phyloP scores from a whole-genome alignment of 108 stramenopile species.

The Asterionellopsis glacialis region DNA sequence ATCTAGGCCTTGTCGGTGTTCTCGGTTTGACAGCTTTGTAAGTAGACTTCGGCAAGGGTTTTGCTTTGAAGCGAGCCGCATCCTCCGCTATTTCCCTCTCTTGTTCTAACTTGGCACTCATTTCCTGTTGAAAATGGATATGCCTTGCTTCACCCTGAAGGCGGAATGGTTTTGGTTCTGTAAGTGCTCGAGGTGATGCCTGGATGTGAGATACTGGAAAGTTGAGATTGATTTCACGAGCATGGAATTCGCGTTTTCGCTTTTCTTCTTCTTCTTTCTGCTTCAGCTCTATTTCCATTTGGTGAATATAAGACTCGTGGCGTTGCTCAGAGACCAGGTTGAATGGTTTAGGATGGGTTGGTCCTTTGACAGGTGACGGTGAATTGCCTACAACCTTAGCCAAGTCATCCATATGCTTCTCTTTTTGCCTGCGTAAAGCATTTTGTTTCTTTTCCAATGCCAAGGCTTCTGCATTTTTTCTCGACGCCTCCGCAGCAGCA shows the following conservation, averaged over 20 bases:
- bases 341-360: not conserved
- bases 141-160: not conserved
- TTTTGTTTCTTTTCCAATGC: not conserved
- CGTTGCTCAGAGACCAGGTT: not conserved
- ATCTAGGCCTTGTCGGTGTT: not conserved
- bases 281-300: not conserved
- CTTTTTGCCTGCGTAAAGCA: not conserved
- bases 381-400: not conserved
- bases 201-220: not conserved
- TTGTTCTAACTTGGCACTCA: not conserved
- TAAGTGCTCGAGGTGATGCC: not conserved
- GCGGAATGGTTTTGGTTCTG: not conserved
- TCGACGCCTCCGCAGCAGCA: slow-evolving; percentile 3
- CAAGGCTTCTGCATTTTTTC: slow-evolving; percentile 7
- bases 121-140: not conserved
- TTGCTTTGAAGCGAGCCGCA: not conserved
- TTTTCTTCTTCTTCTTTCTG: not conserved
- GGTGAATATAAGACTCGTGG: not conserved
- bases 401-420: slow-evolving; percentile 16
- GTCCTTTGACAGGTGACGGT: not conserved
- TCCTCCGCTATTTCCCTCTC: not conserved
- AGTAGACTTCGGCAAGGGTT: not conserved
- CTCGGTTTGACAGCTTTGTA: not conserved
- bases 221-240: not conserved
- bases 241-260: not conserved